Evolutionary conservation across 2,329 filamentous ascomycete genomes (phyloP), one percentile per base, ranked within the genome.

Genomic region (Monilinia aucupariae): DNA sequence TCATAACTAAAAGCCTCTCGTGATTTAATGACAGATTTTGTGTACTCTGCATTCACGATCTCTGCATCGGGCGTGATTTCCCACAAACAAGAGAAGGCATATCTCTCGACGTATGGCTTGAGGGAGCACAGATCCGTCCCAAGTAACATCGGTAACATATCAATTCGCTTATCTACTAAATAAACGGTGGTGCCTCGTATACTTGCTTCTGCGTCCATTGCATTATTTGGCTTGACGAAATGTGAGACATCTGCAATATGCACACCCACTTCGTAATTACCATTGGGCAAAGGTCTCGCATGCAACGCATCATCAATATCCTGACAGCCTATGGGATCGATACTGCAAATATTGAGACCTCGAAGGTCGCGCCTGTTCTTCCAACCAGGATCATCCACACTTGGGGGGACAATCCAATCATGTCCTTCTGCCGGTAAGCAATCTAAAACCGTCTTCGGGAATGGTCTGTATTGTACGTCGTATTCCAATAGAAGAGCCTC

Each of bases 211-310:
- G 87, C 85, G 74, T 99, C 96, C 94, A 99, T 99, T 61, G 94
- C 89, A 72, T 93, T 99, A 75, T 90, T 92, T 32, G 96, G 92
- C 77, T 94, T 96, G 71, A 99, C 94, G 73, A 99, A 99, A 77
- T 99, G 90, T 12, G 94, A 97, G n/a, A 99, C 94, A 75, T 99
- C 94, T 34, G 94, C 96, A 76, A 99, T 99, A 76, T 99, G 96
- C 20, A 99, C 94, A 67, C 94, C 94, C 12, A 99, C 92, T 75
- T 97, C 91, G 68, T 87, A 92, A 75, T 97, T 97, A 50, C 96
- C 94, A 71, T 97, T 97, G 0, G 91, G 88, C 27, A 99, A 78
- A 58, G 83, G 81, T 65, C 87, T 84, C 8, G 94, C 92, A 75
- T 99, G 96, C 8, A 99, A 83, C 22, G 94, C 94, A 76, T 99